A percentile compares a stretch with the other conserved stretches of the same genome.
Conservation (phyloP, 768 basidiomycete genomes). For the Leccinum disarticulatum region DNA sequence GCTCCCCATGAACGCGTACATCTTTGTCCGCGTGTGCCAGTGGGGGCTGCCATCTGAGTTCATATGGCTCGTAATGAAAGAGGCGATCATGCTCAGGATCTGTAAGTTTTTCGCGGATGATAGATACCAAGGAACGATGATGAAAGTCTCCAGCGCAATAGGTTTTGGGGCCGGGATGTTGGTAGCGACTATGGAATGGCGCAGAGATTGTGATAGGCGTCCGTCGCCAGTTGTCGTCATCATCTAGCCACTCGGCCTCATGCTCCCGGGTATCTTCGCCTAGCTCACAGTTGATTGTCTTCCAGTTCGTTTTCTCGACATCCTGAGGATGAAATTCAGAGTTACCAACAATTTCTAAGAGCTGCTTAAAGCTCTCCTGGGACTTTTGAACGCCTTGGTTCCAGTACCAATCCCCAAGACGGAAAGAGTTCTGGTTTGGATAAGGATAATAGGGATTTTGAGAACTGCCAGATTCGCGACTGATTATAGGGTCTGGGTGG, state of each 20-base stretch:
- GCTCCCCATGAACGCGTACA: background rate
- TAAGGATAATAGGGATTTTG: background rate
- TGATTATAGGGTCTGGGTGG: background rate
- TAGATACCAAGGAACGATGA: background rate
- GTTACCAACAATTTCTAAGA: background rate
- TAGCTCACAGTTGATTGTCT: background rate
- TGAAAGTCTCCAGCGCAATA: background rate
- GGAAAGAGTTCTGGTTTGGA: background rate
- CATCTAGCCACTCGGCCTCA: background rate
- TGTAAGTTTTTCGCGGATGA: background rate
- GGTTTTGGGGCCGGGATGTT: background rate
- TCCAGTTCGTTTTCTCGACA: background rate
- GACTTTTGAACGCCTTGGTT: background rate
- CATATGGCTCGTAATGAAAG: background rate
- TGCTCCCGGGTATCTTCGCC: background rate
- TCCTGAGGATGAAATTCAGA: background rate
- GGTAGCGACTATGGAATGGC: background rate
- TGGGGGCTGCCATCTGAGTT: background rate
- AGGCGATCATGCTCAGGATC: background rate
- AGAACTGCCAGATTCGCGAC: background rate
- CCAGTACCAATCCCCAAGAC: background rate
- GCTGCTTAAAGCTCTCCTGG: background rate
- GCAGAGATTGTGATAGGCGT: background rate
- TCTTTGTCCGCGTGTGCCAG: background rate
- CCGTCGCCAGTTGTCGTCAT: background rate